Conservation (phyloP, 371 early-diverging fungal species). For the Batrachochytrium dendrobatidis region DNA sequence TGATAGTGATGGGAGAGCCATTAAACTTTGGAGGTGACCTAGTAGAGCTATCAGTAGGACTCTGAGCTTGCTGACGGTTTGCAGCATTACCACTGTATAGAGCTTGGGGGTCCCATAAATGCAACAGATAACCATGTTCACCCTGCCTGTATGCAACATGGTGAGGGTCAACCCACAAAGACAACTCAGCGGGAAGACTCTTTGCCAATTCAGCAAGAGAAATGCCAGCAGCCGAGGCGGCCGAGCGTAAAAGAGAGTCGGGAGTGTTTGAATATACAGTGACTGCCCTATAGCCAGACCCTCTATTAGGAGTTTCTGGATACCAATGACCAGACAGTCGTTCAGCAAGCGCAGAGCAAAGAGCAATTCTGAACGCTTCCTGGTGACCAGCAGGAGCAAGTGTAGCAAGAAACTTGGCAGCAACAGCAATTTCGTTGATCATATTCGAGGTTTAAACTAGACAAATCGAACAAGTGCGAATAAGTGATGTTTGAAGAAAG, state of each 20-base stretch:
- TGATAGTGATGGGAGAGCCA: background rate
- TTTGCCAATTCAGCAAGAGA: background rate
- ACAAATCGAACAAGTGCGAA: too few species aligned
- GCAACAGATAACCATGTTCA: background rate
- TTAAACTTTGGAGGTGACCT: too few species aligned
- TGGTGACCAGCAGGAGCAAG: background rate
- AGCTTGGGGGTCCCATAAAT: background rate
- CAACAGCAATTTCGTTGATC: background rate
- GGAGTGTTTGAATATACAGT: background rate
- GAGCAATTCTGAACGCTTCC: background rate
- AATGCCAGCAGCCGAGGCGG: background rate
- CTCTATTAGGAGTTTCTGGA: background rate
- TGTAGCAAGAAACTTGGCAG: constrained; percentile 2
- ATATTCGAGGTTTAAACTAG: too few species aligned
- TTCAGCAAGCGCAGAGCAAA: background rate
- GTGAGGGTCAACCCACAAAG: constrained; percentile 1
- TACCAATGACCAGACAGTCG: background rate
- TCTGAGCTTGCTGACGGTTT: too few species aligned
- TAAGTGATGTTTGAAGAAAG: too few species aligned
- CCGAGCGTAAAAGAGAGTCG: background rate
- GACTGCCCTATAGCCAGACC: background rate
- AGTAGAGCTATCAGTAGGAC: too few species aligned
- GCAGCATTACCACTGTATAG: too few species aligned
- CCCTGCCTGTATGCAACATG: background rate
- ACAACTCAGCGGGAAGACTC: background rate